Base-by-base conservation (phyloP, 495 filamentous ascomycete genomes). In the Talaromyces trachyspermus region DNA sequence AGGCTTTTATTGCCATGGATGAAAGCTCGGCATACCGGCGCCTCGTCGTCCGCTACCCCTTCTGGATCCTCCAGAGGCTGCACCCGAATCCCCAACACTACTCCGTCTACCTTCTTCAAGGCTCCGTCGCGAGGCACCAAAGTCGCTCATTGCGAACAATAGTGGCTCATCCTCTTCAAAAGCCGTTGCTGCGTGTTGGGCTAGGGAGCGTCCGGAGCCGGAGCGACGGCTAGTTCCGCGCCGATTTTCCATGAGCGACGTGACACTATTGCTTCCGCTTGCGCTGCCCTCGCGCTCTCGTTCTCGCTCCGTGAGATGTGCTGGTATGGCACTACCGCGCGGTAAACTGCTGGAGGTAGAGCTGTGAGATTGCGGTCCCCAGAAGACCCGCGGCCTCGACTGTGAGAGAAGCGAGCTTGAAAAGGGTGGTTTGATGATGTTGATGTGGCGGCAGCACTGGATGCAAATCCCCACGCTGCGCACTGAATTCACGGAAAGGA, bases 101-200 rank as follows among this genome's bases (percentile, higher is more conserved):
- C 72, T 68, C 20, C 74, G 75, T 44, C 78, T 56, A 14, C 69
- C 74, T 55, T 89, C 86, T 55, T 90, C 88, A 14, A 89, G 63
- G 53, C 88, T 90, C 46, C 85, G 74, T 42, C 86, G 76, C 11
- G 78, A 80, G 14, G 62, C 66, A 5, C 79, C 83, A 49, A 92
- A 78, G 55, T 95, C 88, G 48, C 85, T 89, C 85, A 95, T 90
- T 32, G 85, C 84, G 57, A 95, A 95, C 14, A 94, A 65, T 8
- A 95, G 64, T 20, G 84, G 84, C 62, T 95, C 89, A 14, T 90
- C 88, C 46, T 94, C 88, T 36, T 76, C 71, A 23, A 63, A 59
- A 10, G 53, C 50, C 2, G 57, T 53, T 36, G n/a, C n/a, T n/a
- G 59, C 52, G 17, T 66, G 62, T 1, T 67, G 62, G 23, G 68